A percentile compares a stretch with the other conserved stretches of the same genome.
Evolutionary conservation across 345 rosid species (phyloP).

Genomic region (Lumnitzera littorea): DNA sequence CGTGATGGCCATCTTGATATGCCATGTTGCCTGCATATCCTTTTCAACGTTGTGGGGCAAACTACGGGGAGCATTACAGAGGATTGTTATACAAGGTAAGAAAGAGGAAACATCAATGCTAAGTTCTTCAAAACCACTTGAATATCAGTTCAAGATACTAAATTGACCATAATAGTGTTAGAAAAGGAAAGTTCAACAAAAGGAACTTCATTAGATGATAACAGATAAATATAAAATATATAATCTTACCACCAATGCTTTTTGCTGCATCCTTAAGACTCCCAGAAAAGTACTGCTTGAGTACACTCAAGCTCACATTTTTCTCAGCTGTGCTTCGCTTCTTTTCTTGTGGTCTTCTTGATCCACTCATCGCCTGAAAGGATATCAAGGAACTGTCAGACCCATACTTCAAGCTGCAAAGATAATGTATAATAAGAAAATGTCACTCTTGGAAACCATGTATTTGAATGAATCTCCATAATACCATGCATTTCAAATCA

Average conservation of each 20-base stretch:
- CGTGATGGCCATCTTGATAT: conserved; percentile 94
- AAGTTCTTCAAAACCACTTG: not conserved
- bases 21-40: conserved; percentile 95
- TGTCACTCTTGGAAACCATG: not conserved
- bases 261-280: conserved; percentile 95
- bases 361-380: conserved; percentile 32
- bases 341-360: conserved; percentile 46
- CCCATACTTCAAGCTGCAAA: not conserved
- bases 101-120: no score
- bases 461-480: no score
- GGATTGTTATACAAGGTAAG: not conserved
- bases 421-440: not conserved
- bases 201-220: not conserved
- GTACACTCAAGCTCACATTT: conserved; percentile 77
- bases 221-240: not conserved
- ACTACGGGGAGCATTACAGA: conserved; percentile 33
- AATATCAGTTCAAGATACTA: no score
- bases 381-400: conserved; percentile 1
- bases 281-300: conserved; percentile 84
- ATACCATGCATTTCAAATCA: no score
- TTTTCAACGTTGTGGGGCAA: conserved; percentile 89
- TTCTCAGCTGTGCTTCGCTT: conserved; percentile 75
- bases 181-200: not conserved
- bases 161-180: not conserved
- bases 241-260: conserved; percentile 76